phyloP scores from a whole-genome alignment of 1,284 basidiomycete genomes.

The Ustilago tritici region DNA sequence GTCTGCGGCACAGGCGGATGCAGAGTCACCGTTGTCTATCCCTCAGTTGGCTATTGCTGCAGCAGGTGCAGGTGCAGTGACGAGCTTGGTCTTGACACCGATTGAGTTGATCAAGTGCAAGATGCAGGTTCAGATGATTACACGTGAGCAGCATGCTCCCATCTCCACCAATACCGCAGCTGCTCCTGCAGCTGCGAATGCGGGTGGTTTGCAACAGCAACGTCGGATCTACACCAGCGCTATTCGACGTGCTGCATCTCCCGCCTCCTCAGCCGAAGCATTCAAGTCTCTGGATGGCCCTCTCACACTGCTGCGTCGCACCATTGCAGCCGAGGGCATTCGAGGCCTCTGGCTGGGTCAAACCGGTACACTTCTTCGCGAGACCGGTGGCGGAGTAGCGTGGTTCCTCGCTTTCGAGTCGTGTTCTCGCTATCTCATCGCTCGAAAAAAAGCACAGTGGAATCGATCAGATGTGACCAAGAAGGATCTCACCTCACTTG shows the following conservation, averaged over 20 bases:
- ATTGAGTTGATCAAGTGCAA: slow-evolving; percentile 93
- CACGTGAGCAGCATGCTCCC: slow-evolving; percentile 70
- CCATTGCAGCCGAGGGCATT: slow-evolving; percentile 78
- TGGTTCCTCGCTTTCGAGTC: slow-evolving; percentile 89
- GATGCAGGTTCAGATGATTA: slow-evolving; percentile 92
- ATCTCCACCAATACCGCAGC: background rate
- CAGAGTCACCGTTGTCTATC: slow-evolving; percentile 70
- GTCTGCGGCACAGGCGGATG: slow-evolving; percentile 67
- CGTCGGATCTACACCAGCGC: slow-evolving; percentile 35
- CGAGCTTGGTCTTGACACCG: slow-evolving; percentile 87
- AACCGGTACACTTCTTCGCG: slow-evolving; percentile 81
- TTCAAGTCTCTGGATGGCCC: slow-evolving; percentile 75
- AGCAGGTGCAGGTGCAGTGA: slow-evolving; percentile 82
- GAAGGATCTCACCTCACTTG: slow-evolving; percentile 77
- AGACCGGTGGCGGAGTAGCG: slow-evolving; percentile 85
- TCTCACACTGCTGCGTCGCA: slow-evolving; percentile 76
- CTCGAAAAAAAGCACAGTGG: slow-evolving; percentile 52
- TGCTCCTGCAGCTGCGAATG: slow-evolving; percentile 8
- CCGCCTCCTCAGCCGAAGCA: slow-evolving; percentile 4
- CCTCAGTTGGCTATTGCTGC: slow-evolving; percentile 80
- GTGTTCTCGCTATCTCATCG: slow-evolving; percentile 53
- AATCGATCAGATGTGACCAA: slow-evolving; percentile 65
- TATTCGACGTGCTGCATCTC: slow-evolving; percentile 13
- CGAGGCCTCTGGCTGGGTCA: slow-evolving; percentile 88
- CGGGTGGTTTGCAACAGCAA: slow-evolving; percentile 19